Conservation (phyloP, 768 basidiomycete species). For the Boletus sensibilis region DNA sequence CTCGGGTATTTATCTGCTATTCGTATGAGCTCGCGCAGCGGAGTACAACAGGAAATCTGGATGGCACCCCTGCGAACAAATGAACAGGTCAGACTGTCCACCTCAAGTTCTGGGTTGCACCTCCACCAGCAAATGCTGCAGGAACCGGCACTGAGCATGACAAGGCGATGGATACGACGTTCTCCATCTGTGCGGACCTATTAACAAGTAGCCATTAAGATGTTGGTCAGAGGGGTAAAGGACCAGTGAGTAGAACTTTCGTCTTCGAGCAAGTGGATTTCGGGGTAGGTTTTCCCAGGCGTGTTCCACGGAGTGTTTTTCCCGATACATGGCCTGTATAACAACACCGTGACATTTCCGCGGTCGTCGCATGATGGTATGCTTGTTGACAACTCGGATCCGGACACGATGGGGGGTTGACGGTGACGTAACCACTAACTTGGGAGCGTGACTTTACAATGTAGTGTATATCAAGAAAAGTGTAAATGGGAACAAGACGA, state of each 20-base stretch:
- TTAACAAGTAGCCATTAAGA: not conserved
- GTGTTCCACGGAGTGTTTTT: no score
- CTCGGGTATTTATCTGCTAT: not conserved
- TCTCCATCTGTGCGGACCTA: not conserved
- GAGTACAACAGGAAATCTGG: not conserved
- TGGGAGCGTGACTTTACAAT: no score
- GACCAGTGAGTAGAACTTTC: no score
- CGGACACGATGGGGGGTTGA: not conserved
- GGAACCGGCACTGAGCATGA: not conserved
- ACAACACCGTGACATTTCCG: not conserved
- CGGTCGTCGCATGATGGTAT: not conserved
- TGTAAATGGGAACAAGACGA: no score
- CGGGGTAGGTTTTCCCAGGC: not conserved
- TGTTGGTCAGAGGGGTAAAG: not conserved
- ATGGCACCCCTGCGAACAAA: not conserved
- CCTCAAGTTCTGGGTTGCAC: not conserved
- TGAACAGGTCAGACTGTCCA: not conserved
- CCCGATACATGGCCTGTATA: not conserved
- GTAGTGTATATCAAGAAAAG: no score
- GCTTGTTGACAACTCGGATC: not conserved
- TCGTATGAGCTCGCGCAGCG: no score
- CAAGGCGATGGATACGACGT: not conserved
- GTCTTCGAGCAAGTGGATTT: not conserved
- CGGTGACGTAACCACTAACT: not conserved
- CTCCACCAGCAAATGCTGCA: not conserved